Conservation (phyloP, 768 basidiomycete species). For the Termitomyces sp. region DNA sequence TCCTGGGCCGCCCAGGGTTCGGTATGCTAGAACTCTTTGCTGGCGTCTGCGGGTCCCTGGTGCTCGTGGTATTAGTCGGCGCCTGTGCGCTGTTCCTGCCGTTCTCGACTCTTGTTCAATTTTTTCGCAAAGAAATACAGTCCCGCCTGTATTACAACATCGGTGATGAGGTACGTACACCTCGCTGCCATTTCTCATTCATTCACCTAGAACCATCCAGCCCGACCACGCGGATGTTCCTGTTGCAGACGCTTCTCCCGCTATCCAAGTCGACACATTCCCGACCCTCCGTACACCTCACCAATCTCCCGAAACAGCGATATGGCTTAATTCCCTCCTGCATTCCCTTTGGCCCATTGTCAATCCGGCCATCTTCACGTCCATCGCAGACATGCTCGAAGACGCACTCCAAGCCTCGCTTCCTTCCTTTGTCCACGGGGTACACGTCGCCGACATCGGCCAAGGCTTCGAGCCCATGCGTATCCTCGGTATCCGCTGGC, state of each 20-base stretch:
- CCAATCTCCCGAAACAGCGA: conserved; percentile 28
- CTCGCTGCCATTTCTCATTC: not conserved
- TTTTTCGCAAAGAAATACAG: not conserved
- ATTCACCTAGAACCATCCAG: not conserved
- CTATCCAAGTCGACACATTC: not conserved
- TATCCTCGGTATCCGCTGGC: conserved; percentile 60
- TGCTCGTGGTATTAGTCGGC: conserved; percentile 24
- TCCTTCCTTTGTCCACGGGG: conserved; percentile 47
- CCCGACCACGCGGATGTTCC: not conserved
- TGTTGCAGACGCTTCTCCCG: not conserved
- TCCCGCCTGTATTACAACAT: not conserved
- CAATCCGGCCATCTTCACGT: conserved; percentile 60
- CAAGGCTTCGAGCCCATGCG: conserved; percentile 65
- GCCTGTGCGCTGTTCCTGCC: conserved; percentile 15
- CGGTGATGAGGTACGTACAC: not conserved
- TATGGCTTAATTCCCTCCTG: conserved; percentile 65
- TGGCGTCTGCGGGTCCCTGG: conserved; percentile 18
- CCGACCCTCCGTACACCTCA: not conserved
- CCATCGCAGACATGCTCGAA: conserved; percentile 58
- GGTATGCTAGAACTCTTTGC: conserved; percentile 19
- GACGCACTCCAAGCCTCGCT: conserved; percentile 52
- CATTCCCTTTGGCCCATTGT: conserved; percentile 67
- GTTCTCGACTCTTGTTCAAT: not conserved
- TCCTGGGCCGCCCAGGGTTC: conserved; percentile 12
- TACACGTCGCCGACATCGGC: conserved; percentile 68